A percentile compares a stretch with the other conserved stretches of the same genome.
These are phyloP conservation scores for Diplodia scrobiculata DNA, from an alignment of 2,329 filamentous ascomycete species.

Conservation along the genomic window DNA sequence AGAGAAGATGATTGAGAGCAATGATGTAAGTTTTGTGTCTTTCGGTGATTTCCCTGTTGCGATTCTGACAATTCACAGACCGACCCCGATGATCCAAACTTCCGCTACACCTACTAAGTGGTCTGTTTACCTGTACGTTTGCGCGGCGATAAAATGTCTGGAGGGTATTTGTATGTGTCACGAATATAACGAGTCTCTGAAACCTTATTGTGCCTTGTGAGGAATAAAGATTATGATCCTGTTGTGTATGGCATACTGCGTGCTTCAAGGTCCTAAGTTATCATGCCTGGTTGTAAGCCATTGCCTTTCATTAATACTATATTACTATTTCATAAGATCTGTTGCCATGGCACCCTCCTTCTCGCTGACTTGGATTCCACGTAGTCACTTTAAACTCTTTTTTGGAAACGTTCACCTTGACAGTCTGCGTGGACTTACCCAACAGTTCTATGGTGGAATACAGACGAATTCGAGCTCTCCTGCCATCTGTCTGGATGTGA, in stretches of 20 bases:
- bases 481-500: too few species aligned
- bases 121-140: background rate
- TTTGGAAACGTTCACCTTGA: too few species aligned
- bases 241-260: background rate
- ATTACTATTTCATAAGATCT: too few species aligned
- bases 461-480: too few species aligned
- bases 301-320: background rate
- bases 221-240: background rate
- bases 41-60: background rate
- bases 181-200: slow-evolving; percentile 1
- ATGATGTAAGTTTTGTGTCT: slow-evolving; percentile 36
- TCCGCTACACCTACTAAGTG: slow-evolving; percentile 27
- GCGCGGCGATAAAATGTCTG: background rate
- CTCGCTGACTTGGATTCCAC: too few species aligned
- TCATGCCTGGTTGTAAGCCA: background rate
- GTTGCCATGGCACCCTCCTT: too few species aligned
- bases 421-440: too few species aligned
- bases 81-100: slow-evolving; percentile 18
- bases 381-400: too few species aligned
- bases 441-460: too few species aligned
- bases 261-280: background rate
- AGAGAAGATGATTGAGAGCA: slow-evolving; percentile 47
- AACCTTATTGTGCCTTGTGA: background rate
- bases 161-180: slow-evolving; percentile 1
- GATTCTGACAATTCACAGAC: background rate